Evolutionary conservation across 2,329 filamentous ascomycete species (phyloP), one percentile per base, ranked within the genome.

Genomic region (Ilyonectria mors-panacis): DNA sequence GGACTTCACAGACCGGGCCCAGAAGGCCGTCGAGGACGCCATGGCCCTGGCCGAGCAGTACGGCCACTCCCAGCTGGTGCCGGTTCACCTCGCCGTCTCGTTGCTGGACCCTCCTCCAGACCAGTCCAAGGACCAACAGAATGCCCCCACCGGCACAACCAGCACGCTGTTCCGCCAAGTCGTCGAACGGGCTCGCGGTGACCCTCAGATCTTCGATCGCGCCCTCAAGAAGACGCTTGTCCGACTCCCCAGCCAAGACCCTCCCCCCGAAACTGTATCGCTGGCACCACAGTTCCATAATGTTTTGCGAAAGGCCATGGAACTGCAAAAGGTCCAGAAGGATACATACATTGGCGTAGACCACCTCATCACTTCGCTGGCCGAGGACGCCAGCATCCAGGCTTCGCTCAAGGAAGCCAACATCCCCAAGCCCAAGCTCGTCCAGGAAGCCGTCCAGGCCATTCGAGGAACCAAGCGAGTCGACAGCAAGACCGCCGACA

Each of bases 281-380:
- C 90, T 97, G 75, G 91, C 95, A 12, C 94, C 94, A 1, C 86
- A 90, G 9, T 95, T 98, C 82, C 90, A 92, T 69, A 93, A 92
- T 74, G 88, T 98, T 64, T 86, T 99, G 58, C 89, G 94, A 73
- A 90, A 93, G 73, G 94, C 96, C 2, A 91, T 93, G 80, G 94
- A 98, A 35, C 82, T 99, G 61, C 95, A 97, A 75, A 97, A 97
- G 84, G 94, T 95, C n/a, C 96, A 99, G 77, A 98, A 98, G 77
- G 96, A 99, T 80, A 94, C 91, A 71, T 99, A 91, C 81, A 93
- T 99, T 71, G 96, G 95, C 45, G 91, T 98, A 66, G 96, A 98
- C 81, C 96, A 99, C 79, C 87, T 99, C 58, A 98, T 99, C 77
- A 91, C 92, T 69, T 91, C 93, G 2, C 86, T 98, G 23, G 89